Base-by-base conservation (phyloP, 306 rosid species). In the Dalbergia cochinchinensis region DNA sequence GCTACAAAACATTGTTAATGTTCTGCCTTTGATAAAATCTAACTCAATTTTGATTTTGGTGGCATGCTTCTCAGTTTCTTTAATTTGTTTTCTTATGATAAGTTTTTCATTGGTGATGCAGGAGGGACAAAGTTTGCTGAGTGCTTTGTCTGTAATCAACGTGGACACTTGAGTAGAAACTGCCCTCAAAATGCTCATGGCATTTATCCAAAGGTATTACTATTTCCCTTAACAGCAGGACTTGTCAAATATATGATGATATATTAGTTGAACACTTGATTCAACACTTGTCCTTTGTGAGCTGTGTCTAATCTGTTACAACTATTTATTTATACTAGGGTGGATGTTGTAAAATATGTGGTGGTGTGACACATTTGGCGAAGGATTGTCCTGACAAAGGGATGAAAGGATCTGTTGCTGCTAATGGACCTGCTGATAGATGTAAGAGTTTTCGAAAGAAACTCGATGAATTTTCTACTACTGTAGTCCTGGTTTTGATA, bases 291-390 rank as follows among this genome's bases (percentile, higher is more conserved):
- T 31, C 50, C 22, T 47, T 13, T 19, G 11, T 63, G 10, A 74
- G 60, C 53, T 16, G 73, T 80, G 66, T 51, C 84, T 65, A 41
- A 82, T 73, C 19, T 31, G 65, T 70, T 68, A 64, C 45, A 7
- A 42, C 37, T 19, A 61, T 79, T 51, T 39, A 7, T 82, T 63
- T 74, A 69, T 57, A 60, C 74, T 51, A 96, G 97, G 99, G 99
- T 48, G 99, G 99, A 80, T 83, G 89, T 81, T 96, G 99, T 87
- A 96, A 93, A 87, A 83, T 90, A 78, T 96, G 99, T 69, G 93
- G 96, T 26, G 94, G 95, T 20, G 93, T 96, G 64, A 93, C 99
- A 65, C 99, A 96, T 86, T 85, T 96, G 89, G 99, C 98, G 16
- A 92, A 65, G 83, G 96, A 96, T 82, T 96, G 99, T 86, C 91